Evolutionary conservation across 2,329 filamentous ascomycete species (phyloP).

Genomic region (Ophiostoma triangulosporum): DNA sequence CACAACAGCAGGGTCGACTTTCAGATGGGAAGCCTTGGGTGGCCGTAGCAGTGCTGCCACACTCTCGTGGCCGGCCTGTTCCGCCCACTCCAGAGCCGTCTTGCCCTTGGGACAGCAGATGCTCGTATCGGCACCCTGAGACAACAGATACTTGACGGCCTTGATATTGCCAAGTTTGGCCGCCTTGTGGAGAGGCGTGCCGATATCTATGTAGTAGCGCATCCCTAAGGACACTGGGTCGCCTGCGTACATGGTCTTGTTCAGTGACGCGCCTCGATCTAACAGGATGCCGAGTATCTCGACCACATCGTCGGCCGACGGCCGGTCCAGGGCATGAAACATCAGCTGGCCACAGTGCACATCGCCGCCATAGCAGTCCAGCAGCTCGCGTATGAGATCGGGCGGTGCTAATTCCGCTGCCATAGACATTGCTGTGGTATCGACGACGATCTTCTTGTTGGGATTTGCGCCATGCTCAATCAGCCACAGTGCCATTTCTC

Average conservation of each 20-base stretch:
- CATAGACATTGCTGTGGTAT: constrained; percentile 3
- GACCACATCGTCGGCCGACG: constrained; percentile 20
- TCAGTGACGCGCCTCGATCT: constrained; percentile 3
- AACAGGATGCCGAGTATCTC: neutral
- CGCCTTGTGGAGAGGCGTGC: neutral
- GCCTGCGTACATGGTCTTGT: constrained; percentile 2
- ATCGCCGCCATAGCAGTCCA: neutral
- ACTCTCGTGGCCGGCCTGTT: constrained; percentile 1
- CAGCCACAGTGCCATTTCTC: constrained; percentile 1
- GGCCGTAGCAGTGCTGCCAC: constrained; percentile 21
- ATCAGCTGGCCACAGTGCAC: constrained; percentile 3
- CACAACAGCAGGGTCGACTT: too few species aligned
- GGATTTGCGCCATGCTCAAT: constrained; percentile 3
- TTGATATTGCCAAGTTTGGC: neutral
- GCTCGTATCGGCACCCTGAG: constrained; percentile 2
- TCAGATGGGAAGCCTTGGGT: neutral
- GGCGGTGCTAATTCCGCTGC: neutral
- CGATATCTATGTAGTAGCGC: neutral
- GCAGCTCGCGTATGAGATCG: constrained; percentile 3
- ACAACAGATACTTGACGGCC: constrained; percentile 1
- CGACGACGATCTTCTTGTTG: neutral
- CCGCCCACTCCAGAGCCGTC: constrained; percentile 3
- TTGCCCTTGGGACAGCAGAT: neutral
- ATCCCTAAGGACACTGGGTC: neutral
- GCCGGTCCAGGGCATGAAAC: neutral